These are phyloP conservation scores for Delonix regia DNA, from an alignment of 306 rosid genomes.

Conservation along the genomic window DNA sequence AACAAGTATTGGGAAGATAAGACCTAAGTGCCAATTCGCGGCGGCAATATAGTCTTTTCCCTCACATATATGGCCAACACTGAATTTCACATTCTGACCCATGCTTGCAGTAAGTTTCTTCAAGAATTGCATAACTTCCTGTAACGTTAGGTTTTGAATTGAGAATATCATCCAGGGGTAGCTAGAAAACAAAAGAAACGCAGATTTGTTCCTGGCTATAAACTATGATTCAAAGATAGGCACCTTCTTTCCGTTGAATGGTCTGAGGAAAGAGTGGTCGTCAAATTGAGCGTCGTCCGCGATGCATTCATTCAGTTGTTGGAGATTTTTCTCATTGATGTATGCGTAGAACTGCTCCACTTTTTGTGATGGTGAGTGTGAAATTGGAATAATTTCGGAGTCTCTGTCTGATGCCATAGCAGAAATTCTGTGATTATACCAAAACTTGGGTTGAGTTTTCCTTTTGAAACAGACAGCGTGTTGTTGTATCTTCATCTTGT, in stretches of 20 bases:
- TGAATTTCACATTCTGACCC: slow-evolving; percentile 76
- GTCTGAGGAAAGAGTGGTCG: slow-evolving; percentile 61
- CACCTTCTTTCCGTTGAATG: slow-evolving; percentile 73
- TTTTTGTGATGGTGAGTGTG: slow-evolving; percentile 49
- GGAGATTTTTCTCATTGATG: slow-evolving; percentile 64
- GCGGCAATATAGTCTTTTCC: slow-evolving; percentile 60
- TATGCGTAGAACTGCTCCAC: slow-evolving; percentile 54
- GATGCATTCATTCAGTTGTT: slow-evolving; percentile 50
- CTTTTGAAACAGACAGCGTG: slow-evolving; percentile 13
- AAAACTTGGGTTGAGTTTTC: slow-evolving; percentile 22
- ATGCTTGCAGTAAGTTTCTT: slow-evolving; percentile 60
- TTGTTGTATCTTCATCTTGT: slow-evolving; percentile 27
- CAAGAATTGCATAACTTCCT: slow-evolving; percentile 68
- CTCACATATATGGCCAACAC: slow-evolving; percentile 49
- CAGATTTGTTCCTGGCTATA: not conserved
- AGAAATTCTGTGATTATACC: slow-evolving; percentile 24
- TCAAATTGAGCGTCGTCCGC: slow-evolving; percentile 59
- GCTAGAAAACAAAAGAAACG: not conserved
- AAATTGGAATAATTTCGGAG: not conserved
- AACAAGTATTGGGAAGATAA: slow-evolving; percentile 16
- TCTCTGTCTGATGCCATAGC: slow-evolving; percentile 30
- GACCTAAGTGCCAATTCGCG: slow-evolving; percentile 82
- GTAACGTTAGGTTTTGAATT: slow-evolving; percentile 35
- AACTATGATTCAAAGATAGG: slow-evolving; percentile 25
- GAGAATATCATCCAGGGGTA: not conserved